Evolutionary conservation across 2,329 filamentous ascomycete species (phyloP), one percentile per base, ranked within the genome.

Genomic region (Phyllosticta citrichinensis): DNA sequence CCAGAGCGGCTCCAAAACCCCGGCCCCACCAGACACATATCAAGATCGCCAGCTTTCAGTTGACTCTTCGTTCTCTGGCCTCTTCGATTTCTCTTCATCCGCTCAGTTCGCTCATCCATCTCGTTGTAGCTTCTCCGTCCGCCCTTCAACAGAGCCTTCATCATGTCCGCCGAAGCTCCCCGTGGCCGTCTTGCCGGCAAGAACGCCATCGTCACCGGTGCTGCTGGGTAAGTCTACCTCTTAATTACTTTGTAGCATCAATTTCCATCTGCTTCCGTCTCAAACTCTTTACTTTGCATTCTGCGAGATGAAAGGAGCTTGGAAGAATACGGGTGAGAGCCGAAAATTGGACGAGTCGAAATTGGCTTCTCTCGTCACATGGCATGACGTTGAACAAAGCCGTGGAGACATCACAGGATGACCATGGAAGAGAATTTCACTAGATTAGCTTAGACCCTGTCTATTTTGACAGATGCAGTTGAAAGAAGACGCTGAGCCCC

Each of bases 191-290:
- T 87, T 60, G 78, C 82, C 65, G 83, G 83, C 73, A 87, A 87
- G 75, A 87, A 85, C 75, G 83, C 82, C 72, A 79, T 96, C 72
- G 83, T 96, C 75, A 96, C 91, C 60, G 91, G 91, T 70, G 91
- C 88, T 66, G 91, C 86, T 69, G 89, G 90, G 90, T 95, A 82
- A 75, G 85, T 77, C 47, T 6, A 55, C 30, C 50, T 40, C 62
- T 63, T 51, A 25, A 17, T 53, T 56, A 62, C 24, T 35, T 20
- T 30, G 24, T 14, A 17, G 22, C 22, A 35, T 6, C 17, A 11
- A 19, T 35, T 35, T 22, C 54, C 27, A 5, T 22, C 17, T 5
- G 4, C 14, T 12, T 35, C 54, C 27, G 9, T 12, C 17, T 40
- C 24, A 52, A n/a, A 6, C 14, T 17, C 27, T 22, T 40, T 58